Evolutionary conservation across 202 grass and related monocot genomes (phyloP).

Genomic region (Saccharum hybrid): DNA sequence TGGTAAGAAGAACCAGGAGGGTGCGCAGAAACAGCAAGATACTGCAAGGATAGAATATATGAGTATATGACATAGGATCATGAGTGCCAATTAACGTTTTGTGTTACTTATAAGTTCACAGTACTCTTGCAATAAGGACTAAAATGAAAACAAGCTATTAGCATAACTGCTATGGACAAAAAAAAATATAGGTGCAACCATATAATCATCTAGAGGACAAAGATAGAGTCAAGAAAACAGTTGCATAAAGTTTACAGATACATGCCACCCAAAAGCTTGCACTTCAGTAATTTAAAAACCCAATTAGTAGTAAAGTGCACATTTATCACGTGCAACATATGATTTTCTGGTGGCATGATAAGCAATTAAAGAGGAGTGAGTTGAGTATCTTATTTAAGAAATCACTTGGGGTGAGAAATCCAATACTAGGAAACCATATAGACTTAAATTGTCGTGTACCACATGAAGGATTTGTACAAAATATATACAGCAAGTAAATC

Average conservation of each 20-base stretch:
- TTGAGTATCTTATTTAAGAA: not conserved
- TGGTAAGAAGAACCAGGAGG: constrained; percentile 88
- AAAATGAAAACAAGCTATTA: constrained; percentile 17
- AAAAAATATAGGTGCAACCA: constrained; percentile 18
- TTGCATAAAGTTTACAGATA: constrained; percentile 6
- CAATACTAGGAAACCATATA: not conserved
- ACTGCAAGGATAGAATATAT: constrained; percentile 58
- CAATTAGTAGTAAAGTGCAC: not conserved
- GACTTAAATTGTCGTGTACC: not conserved
- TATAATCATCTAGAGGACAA: constrained; percentile 14
- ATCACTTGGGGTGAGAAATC: not conserved
- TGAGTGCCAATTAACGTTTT: constrained; percentile 29
- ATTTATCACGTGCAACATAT: not conserved
- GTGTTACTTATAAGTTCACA: constrained; percentile 22
- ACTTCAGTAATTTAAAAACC: constrained; percentile 20
- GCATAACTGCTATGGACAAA: constrained; percentile 21
- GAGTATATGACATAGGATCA: constrained; percentile 43
- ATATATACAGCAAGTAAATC: not conserved
- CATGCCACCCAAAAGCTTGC: constrained; percentile 9
- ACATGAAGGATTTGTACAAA: constrained; percentile 2
- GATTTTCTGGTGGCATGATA: not conserved
- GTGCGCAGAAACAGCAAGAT: constrained; percentile 95
- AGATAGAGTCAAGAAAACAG: constrained; percentile 7
- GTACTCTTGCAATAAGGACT: constrained; percentile 35
- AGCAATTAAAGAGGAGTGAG: constrained; percentile 7